A percentile compares a stretch with the other conserved stretches of the same genome.
These are phyloP conservation scores for Viridothelium virens DNA, from an alignment of 495 filamentous ascomycete genomes.

Conservation along the genomic window DNA sequence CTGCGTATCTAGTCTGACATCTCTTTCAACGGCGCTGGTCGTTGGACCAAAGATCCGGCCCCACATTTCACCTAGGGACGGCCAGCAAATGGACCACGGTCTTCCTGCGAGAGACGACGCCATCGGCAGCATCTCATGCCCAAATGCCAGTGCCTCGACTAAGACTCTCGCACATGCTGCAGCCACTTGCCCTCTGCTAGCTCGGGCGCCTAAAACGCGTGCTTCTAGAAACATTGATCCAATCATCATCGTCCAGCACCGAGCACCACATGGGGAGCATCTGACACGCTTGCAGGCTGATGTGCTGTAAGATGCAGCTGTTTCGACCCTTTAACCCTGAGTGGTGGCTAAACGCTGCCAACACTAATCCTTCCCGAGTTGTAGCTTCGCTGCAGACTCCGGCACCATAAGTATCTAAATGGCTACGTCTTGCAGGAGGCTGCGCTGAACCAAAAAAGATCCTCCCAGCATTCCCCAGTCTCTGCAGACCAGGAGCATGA, in stretches of 20 bases:
- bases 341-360: neutral
- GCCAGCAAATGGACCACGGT: conserved; percentile 5
- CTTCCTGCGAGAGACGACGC: neutral
- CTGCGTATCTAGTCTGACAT: neutral
- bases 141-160: too few relatives aligned
- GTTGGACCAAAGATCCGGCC: neutral
- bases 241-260: conserved; percentile 16
- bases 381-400: neutral
- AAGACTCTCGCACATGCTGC: neutral
- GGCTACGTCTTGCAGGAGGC: neutral
- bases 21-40: neutral
- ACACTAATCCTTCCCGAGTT: conserved; percentile 3
- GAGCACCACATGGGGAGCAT: neutral
- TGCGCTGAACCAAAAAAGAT: neutral
- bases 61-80: neutral
- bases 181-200: neutral
- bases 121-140: conserved; percentile 5
- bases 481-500: neutral
- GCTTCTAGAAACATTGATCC: conserved; percentile 21
- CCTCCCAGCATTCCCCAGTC: neutral
- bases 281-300: conserved; percentile 10
- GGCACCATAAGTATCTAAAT: neutral
- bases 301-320: conserved; percentile 14
- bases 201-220: neutral
- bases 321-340: conserved; percentile 1